Conservation (phyloP, 306 rosid species). For the Citrullus mucosospermus region DNA sequence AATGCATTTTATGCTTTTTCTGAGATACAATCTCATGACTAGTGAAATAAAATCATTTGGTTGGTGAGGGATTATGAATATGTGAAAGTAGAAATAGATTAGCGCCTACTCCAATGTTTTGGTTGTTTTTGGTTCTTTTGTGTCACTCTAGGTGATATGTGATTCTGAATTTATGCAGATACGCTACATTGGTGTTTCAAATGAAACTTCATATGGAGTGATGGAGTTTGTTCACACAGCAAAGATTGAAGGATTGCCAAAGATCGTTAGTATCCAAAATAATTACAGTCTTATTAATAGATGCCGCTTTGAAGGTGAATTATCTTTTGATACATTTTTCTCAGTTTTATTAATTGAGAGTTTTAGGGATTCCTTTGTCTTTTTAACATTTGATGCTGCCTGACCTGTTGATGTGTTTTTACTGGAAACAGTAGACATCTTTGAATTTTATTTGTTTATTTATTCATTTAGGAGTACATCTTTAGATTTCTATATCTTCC, state of each 20-base stretch:
- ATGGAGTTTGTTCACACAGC: conserved; percentile 89
- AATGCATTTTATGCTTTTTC: neutral
- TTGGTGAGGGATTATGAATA: neutral
- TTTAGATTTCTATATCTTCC: neutral
- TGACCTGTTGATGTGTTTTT: neutral
- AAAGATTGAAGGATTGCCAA: conserved; percentile 73
- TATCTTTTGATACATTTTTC: neutral
- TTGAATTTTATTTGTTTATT: neutral
- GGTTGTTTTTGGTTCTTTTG: neutral
- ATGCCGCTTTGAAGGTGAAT: conserved; percentile 56
- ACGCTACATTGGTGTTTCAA: conserved; percentile 83
- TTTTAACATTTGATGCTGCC: neutral
- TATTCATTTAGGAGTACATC: no score
- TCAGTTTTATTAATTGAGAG: neutral
- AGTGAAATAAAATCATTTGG: neutral
- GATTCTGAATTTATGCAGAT: conserved; percentile 29
- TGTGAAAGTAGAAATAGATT: neutral
- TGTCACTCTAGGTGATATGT: neutral
- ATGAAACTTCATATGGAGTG: conserved; percentile 92
- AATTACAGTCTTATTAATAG: conserved; percentile 60
- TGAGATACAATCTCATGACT: neutral
- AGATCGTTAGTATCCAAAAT: conserved; percentile 86
- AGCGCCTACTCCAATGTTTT: neutral
- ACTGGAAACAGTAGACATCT: neutral
- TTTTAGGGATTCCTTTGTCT: neutral